Evolutionary conservation across 2,329 filamentous ascomycete genomes (phyloP).

Genomic region (Tolypocladium endophyticum): DNA sequence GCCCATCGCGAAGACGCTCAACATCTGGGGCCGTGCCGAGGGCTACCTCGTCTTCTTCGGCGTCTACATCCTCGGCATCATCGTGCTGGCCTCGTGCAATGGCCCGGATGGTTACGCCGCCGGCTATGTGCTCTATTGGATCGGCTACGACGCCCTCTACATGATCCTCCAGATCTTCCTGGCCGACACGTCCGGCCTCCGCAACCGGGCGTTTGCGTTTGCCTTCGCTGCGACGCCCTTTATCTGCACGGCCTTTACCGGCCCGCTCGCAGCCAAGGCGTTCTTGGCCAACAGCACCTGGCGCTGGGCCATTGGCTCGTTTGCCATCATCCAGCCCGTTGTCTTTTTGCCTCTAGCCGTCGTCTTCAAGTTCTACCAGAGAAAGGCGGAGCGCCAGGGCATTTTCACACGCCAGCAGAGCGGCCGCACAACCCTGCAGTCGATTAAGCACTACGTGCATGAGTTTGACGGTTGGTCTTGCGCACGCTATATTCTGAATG

Average conservation of each 20-base stretch:
- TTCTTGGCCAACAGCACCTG: constrained; percentile 36
- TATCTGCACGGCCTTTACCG: constrained; percentile 54
- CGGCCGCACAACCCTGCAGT: constrained; percentile 32
- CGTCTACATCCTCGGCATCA: constrained; percentile 37
- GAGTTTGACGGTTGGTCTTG: constrained; percentile 38
- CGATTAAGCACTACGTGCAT: constrained; percentile 37
- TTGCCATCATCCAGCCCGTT: constrained; percentile 52
- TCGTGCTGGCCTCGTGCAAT: constrained; percentile 52
- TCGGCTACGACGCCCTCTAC: constrained; percentile 46
- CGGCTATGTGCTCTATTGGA: constrained; percentile 53
- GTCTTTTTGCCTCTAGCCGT: constrained; percentile 50
- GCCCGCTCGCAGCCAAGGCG: constrained; percentile 43
- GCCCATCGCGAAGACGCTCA: constrained; percentile 52
- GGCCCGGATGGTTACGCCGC: constrained; percentile 36
- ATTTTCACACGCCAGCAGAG: constrained; percentile 24
- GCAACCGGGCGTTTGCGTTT: constrained; percentile 48
- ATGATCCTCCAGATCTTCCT: constrained; percentile 56
- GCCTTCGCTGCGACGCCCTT: constrained; percentile 54
- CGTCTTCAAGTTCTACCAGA: constrained; percentile 45
- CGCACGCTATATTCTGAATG: background rate
- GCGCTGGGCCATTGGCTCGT: constrained; percentile 58
- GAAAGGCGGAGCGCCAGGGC: constrained; percentile 42
- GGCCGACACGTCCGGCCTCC: constrained; percentile 56
- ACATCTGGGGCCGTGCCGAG: constrained; percentile 53
- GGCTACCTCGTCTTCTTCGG: constrained; percentile 44